phyloP scores from a whole-genome alignment of 768 basidiomycete species.

The Pleurotus pulmonarius region DNA sequence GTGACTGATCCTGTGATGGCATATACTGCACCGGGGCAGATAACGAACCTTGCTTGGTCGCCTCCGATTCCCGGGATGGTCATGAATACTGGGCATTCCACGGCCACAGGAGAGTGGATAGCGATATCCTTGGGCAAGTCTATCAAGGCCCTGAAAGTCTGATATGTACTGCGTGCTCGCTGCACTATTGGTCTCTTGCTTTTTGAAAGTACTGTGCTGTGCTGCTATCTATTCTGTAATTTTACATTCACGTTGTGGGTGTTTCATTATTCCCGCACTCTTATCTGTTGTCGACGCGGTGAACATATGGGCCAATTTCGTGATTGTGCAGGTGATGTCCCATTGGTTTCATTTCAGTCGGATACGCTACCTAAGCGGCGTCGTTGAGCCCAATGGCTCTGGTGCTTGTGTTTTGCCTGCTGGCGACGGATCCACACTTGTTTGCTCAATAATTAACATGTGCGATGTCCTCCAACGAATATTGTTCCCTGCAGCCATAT shows the following conservation, averaged over 20 bases:
- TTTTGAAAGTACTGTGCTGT: neutral
- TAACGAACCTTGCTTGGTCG: conserved; percentile 89
- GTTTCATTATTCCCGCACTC: neutral
- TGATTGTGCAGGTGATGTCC: conserved; percentile 1
- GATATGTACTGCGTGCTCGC: conserved; percentile 8
- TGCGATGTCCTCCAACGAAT: neutral
- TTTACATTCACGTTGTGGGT: neutral
- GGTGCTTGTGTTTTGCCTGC: conserved; percentile 2
- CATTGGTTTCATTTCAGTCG: neutral
- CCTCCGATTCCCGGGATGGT: conserved; percentile 75
- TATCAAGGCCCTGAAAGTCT: conserved; percentile 81
- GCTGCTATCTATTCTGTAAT: neutral
- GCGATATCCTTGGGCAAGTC: conserved; percentile 80
- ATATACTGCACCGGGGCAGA: conserved; percentile 72
- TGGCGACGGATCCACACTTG: conserved; percentile 1
- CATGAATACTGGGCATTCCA: conserved; percentile 71
- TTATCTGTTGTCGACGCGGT: neutral
- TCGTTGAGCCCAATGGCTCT: neutral
- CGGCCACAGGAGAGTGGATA: conserved; percentile 80
- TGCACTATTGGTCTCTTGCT: neutral
- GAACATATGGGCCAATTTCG: neutral
- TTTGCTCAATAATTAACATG: neutral
- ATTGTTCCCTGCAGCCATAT: too few relatives aligned
- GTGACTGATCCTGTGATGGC: conserved; percentile 81
- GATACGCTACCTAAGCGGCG: neutral